Base-by-base conservation (phyloP, 257 asterid genomes). In the Solanum etuberosum region DNA sequence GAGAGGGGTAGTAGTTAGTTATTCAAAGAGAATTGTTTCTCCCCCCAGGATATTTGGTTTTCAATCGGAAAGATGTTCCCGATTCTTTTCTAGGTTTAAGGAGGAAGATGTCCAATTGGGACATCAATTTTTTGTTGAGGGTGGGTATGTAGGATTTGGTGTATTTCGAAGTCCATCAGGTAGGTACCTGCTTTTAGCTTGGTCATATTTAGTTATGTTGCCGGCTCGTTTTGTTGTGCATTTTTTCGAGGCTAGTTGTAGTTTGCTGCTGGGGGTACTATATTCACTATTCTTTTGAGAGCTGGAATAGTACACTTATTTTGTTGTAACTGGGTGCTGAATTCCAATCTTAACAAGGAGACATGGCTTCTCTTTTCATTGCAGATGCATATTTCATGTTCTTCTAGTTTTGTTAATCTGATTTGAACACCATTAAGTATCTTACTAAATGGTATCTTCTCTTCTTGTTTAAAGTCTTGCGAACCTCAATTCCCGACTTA, bases 11-110 rank as follows among this genome's bases (percentile, higher is more conserved):
- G 87, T 86, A 71, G 86, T 54, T 16, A 86, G 61, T 42, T 10
- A 78, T 73, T 40, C 42, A 32, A 59, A 34, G 63, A 51, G 35
- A 78, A 78, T 27, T 77, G 13, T n/a, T 70, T 85, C 65, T 87
- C 37, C 81, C 29, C 81, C n/a, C 5, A 21, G 40, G 72, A 51
- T 59, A 40, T 65, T 74, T 76, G 87, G 43, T 68, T 85, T 83
- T 88, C 40, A 31, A 68, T 46, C 46, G 85, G 85, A 80, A 80
- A 80, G 86, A 83, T 86, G 87, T 86, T 86, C 83, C 85, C 85
- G 4, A 83, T 92, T 92, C 90, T 90, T 89, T 92, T 88, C 48
- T 80, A 80, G 42, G 42, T 31, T 80, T 43, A 80, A 80, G 65
- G 67, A 9, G 20, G 85, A 46, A 43, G 67, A 29, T 80, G 85